Base-by-base conservation (phyloP, 108 stramenopile genomes). In the Pseudonitzschia multiseries region DNA sequence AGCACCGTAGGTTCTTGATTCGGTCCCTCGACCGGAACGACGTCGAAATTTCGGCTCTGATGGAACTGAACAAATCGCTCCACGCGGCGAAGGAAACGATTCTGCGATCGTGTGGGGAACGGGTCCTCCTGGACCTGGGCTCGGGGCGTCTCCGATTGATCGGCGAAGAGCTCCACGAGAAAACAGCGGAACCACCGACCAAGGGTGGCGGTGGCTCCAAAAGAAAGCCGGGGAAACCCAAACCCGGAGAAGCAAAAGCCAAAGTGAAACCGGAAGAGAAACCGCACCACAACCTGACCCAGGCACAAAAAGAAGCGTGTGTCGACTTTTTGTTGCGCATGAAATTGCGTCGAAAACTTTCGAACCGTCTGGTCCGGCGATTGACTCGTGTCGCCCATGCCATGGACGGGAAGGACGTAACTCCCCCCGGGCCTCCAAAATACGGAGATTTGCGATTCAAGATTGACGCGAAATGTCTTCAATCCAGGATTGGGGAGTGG, bases 291-390 rank as follows among this genome's bases (percentile, higher is more conserved):
- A 31, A 59, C 52, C 62, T 75, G 51, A 65, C 76, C 10, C 73
- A 69, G 15, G 36, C 74, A 0, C 71, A 77, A 59, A 66, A 76
- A 44, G 66, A 81, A 21, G 48, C 88, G 2, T 77, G 86, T 57
- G 69, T 85, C 6, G 81, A 87, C 33, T 93, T 91, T 72, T 63
- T 81, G 56, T 75, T 82, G 13, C 84, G 87, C 9, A 79, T 88
- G 79, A 87, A 89, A 61, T 68, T 93, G n/a, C 83, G 93, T 12
- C 81, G 89, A 18, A 81, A 86, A 14, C 62, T 93, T 1, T 70
- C 84, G 63, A 91, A 88, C 59, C 93, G 93, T 0, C 68, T 93
- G 57, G 77, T 80, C 12, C 83, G 93, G 20, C 83, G 93, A 36
- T 31, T 93, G 0, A 79, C 81, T 65, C 89, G 93, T 13, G 74